Evolutionary conservation across 202 grass and related monocot species (phyloP).

Genomic region (Zizania palustris): DNA sequence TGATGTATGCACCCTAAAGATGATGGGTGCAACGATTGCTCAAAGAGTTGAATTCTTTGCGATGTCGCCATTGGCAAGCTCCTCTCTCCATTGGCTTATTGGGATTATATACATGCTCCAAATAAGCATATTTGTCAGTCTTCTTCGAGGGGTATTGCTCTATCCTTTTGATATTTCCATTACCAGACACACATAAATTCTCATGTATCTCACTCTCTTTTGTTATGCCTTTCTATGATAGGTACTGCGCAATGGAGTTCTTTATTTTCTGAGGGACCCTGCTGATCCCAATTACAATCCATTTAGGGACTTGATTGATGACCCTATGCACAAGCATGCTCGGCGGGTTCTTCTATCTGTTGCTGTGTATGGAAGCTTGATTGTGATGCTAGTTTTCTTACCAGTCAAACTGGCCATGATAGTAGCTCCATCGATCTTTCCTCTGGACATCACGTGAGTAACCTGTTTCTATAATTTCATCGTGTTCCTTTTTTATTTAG

Average conservation of each 20-base stretch:
- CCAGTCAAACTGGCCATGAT: conserved; percentile 95
- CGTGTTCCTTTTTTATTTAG: not conserved
- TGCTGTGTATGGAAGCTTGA: conserved; percentile 96
- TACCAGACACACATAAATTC: not conserved
- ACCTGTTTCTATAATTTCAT: not conserved
- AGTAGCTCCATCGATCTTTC: conserved; percentile 78
- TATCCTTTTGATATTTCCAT: conserved; percentile 15
- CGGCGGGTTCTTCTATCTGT: conserved; percentile 89
- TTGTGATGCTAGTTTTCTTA: conserved; percentile 98
- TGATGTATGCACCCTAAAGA: conserved; percentile 97
- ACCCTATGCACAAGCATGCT: conserved; percentile 95
- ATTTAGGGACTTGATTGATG: conserved; percentile 93
- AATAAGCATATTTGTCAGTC: conserved; percentile 97
- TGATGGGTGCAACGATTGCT: conserved; percentile 82
- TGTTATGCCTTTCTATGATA: conserved; percentile 36
- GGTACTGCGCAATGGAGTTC: conserved; percentile 91
- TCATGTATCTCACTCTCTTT: conserved; percentile 15
- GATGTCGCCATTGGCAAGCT: conserved; percentile 84
- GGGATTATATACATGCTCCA: conserved; percentile 99
- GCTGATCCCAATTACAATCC: conserved; percentile 99
- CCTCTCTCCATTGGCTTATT: conserved; percentile 93
- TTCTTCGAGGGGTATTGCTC: conserved; percentile 92
- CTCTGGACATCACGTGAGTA: conserved; percentile 85
- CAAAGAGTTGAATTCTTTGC: conserved; percentile 96
- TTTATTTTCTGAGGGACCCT: conserved; percentile 95